These are phyloP conservation scores for Apiospora koreana DNA, from an alignment of 2,329 filamentous ascomycete genomes.

Conservation along the genomic window DNA sequence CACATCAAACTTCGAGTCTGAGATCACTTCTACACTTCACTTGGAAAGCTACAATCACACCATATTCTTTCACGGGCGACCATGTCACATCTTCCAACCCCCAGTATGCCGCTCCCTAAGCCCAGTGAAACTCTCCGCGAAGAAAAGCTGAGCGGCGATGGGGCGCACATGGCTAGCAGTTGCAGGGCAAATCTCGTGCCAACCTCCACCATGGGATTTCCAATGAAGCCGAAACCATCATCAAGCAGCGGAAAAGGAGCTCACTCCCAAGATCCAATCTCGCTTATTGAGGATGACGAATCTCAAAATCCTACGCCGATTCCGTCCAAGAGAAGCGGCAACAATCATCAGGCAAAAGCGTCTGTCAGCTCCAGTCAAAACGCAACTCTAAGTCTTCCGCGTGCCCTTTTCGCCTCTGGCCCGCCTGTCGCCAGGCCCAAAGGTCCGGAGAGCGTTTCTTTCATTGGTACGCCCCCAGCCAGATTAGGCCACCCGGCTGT, in stretches of 20 bases:
- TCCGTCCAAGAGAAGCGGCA: not conserved
- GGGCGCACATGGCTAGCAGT: not conserved
- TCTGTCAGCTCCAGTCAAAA: not conserved
- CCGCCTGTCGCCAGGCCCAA: too few relatives aligned
- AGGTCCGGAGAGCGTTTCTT: too few relatives aligned
- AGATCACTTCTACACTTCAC: not conserved
- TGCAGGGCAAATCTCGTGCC: not conserved
- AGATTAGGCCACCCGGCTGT: too few relatives aligned
- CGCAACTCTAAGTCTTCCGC: too few relatives aligned
- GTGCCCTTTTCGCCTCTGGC: too few relatives aligned
- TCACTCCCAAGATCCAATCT: not conserved
- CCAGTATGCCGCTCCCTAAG: not conserved
- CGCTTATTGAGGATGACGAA: not conserved
- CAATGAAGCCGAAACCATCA: not conserved
- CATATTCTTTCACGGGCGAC: not conserved
- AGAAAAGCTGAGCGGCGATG: not conserved
- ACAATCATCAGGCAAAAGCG: not conserved
- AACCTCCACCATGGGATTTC: not conserved
- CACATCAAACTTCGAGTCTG: not conserved
- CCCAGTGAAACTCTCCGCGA: not conserved
- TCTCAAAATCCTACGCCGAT: not conserved
- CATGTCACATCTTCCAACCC: not conserved
- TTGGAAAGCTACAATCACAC: not conserved
- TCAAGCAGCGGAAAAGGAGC: not conserved
- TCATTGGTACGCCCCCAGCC: too few relatives aligned